Evolutionary conservation across 345 rosid genomes (phyloP).

Genomic region (Populus deltoides): DNA sequence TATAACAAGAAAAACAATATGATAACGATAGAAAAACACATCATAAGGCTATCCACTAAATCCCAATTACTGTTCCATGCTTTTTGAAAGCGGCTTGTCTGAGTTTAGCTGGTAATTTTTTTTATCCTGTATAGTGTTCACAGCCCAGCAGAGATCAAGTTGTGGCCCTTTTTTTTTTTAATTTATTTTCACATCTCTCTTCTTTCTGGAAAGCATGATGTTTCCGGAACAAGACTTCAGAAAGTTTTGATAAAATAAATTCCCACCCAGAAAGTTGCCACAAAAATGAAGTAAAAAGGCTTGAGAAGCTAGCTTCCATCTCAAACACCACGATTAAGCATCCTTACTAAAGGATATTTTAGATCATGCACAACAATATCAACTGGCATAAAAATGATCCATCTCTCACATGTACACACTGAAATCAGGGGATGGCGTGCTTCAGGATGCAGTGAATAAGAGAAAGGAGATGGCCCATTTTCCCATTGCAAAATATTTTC

Average conservation of each 20-base stretch:
- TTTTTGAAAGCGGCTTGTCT: constrained; percentile 9
- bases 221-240: neutral
- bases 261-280: neutral
- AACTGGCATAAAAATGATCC: neutral
- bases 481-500: neutral
- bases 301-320: neutral
- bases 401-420: neutral
- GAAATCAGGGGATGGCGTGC: neutral
- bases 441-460: neutral
- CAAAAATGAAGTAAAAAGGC: neutral
- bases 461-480: neutral
- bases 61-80: neutral
- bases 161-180: neutral
- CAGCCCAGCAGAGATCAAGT: neutral
- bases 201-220: neutral
- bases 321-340: constrained; percentile 1
- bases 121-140: neutral
- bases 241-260: neutral
- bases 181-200: neutral
- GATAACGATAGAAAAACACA: neutral
- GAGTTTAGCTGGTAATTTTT: neutral
- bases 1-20: constrained; percentile 1
- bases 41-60: constrained; percentile 1
- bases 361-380: neutral
- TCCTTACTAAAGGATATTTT: neutral